phyloP scores from a whole-genome alignment of 176 grass and related monocot genomes.

The Secale cereale region DNA sequence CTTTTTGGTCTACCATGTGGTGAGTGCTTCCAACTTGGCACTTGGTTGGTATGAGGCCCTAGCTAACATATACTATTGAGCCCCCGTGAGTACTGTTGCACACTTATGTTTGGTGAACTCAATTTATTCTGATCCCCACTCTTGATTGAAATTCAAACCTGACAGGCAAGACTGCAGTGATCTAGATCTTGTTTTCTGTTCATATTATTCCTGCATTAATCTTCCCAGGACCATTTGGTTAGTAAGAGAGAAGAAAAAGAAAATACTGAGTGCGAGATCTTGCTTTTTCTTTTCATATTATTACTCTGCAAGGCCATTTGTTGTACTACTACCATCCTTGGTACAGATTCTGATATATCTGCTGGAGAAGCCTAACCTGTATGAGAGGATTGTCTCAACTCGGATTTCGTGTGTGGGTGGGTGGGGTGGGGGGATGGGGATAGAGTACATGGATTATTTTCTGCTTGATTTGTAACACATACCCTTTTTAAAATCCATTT shows the following conservation, averaged over 20 bases:
- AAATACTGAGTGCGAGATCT: neutral
- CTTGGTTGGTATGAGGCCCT: slow-evolving; percentile 26
- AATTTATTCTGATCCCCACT: slow-evolving; percentile 19
- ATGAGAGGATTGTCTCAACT: neutral
- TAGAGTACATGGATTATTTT: neutral
- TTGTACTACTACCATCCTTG: neutral
- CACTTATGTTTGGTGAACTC: slow-evolving; percentile 30
- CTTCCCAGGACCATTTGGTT: slow-evolving; percentile 18
- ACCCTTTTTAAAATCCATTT: neutral
- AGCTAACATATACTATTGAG: slow-evolving; percentile 23
- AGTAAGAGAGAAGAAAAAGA: neutral
- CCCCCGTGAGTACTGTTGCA: slow-evolving; percentile 22
- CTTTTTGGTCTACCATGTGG: slow-evolving; percentile 28
- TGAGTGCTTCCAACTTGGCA: slow-evolving; percentile 29
- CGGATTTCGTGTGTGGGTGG: neutral
- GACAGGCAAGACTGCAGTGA: neutral
- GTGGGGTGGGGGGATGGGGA: neutral
- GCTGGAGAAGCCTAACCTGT: neutral
- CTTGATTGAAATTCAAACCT: slow-evolving; percentile 11
- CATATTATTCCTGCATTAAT: slow-evolving; percentile 10
- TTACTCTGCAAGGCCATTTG: neutral
- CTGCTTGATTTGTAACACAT: slow-evolving; percentile 2
- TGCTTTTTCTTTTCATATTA: neutral
- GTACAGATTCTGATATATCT: neutral
- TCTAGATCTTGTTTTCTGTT: slow-evolving; percentile 15